A percentile compares a stretch with the other conserved stretches of the same genome.
Conservation (phyloP, 257 asterid species). For the Lycium barbarum region DNA sequence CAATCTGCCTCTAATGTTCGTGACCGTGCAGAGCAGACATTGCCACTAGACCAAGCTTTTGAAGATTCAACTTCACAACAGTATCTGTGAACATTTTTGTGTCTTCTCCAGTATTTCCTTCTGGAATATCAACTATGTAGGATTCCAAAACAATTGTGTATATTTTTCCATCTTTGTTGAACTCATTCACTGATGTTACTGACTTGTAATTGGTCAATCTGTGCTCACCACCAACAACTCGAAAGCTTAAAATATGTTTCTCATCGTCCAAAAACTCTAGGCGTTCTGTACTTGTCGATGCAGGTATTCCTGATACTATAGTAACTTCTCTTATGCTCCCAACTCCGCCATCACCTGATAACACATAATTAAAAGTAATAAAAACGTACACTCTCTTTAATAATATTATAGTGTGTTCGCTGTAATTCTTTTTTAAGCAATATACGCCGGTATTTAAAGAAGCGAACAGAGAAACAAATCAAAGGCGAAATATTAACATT, state of each 20-base stretch:
- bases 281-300: slow-evolving; percentile 88
- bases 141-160: slow-evolving; percentile 76
- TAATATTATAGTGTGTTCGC: too few species aligned
- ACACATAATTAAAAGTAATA: too few species aligned
- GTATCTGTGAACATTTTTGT: slow-evolving; percentile 88
- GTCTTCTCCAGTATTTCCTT: slow-evolving; percentile 89
- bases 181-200: slow-evolving; percentile 74
- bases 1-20: not conserved
- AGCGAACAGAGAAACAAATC: too few species aligned
- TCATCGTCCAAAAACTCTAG: slow-evolving; percentile 84
- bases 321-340: slow-evolving; percentile 88
- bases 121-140: slow-evolving; percentile 86
- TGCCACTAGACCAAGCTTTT: slow-evolving; percentile 78
- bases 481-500: not conserved
- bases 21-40: slow-evolving; percentile 57
- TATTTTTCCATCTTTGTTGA: slow-evolving; percentile 39
- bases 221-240: slow-evolving; percentile 94
- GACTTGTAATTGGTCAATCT: slow-evolving; percentile 77
- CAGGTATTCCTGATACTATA: slow-evolving; percentile 91
- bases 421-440: too few species aligned
- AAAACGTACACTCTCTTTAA: too few species aligned
- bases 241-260: slow-evolving; percentile 66
- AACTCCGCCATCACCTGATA: slow-evolving; percentile 73
- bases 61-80: slow-evolving; percentile 80
- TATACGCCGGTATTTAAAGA: too few species aligned